Base-by-base conservation (phyloP, 768 basidiomycete genomes). In the Auriculariales sp. region DNA sequence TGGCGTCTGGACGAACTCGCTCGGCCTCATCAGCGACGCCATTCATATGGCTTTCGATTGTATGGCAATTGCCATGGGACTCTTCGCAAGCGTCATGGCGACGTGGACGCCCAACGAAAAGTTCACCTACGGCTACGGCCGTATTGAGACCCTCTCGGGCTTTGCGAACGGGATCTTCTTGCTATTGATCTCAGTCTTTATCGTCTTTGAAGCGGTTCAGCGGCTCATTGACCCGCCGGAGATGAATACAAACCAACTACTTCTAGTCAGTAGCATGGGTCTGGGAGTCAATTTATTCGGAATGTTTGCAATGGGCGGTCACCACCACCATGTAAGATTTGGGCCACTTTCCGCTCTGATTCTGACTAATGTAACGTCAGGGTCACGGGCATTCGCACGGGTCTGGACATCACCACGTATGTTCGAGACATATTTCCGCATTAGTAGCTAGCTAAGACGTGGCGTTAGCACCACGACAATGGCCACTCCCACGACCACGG, bases 11-110 rank as follows among this genome's bases (percentile, higher is more conserved):
- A 99, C 95, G 35, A 99, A 99, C 58, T 91, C 87, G 56, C 65
- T 99, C 44, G 95, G 95, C 4, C 68, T 99, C 30, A 98, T 99
- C 51, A 95, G 92, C 9, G 95, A 99, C 61, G 94, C 95, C 19
- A 98, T 99, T 31, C 95, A 99, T 61, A 99, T 98, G 95, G 89
- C 91, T 10, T 99, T 99, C 57, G 95, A 99, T 66, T 98, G 95
- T 60, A 80, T 97, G 76, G 94, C 94, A 0, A 90, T 99, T 47
- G 91, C 80, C 0, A 88, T 99, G 48, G 95, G 95, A 2, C 73
- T 99, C 2, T 79, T 95, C 50, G 95, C 95, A 4, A 93, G 89
- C 7, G 87, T 99, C 4, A 98, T 98, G 85, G 91, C 94, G 2
- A 93, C 85, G 10, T 98, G 95, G 95, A 83, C 89, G 32, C 86